These are phyloP conservation scores for Lipomyces yamadae DNA, from an alignment of 805 yeast genomes.

Conservation along the genomic window DNA sequence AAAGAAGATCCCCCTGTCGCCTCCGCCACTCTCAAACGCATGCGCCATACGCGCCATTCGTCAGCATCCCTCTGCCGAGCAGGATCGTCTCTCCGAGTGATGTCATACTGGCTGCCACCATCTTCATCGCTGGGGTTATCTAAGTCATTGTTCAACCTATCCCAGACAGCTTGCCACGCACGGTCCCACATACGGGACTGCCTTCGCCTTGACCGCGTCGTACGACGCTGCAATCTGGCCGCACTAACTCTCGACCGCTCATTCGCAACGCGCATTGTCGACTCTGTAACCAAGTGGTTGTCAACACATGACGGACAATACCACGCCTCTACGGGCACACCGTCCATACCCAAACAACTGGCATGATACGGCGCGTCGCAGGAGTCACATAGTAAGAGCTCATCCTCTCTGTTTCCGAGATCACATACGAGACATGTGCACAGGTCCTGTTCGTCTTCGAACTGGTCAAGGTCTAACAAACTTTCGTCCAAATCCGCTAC, in stretches of 20 bases:
- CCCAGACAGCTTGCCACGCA: conserved; percentile 37
- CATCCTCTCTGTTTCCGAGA: conserved; percentile 41
- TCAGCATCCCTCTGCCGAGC: conserved; percentile 18
- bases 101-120: conserved; percentile 8
- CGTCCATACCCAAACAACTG: conserved; percentile 43
- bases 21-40: conserved; percentile 28
- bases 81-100: conserved; percentile 7
- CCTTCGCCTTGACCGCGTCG: conserved; percentile 11
- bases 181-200: conserved; percentile 30
- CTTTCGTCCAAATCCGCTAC: conserved; percentile 24
- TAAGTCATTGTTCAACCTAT: conserved; percentile 30
- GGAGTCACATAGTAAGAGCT: conserved; percentile 43
- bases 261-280: conserved; percentile 27
- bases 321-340: conserved; percentile 43
- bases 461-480: conserved; percentile 5
- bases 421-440: conserved; percentile 41
- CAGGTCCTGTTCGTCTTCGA: conserved; percentile 32
- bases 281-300: conserved; percentile 32
- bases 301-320: conserved; percentile 45
- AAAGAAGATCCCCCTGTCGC: conserved; percentile 27
- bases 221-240: conserved; percentile 18
- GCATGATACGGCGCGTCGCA: conserved; percentile 45
- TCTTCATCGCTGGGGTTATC: conserved; percentile 19
- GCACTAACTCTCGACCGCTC: conserved; percentile 3
- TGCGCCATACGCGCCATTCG: conserved; percentile 25